These are phyloP conservation scores for Globomyces sp. DNA, from an alignment of 371 early-diverging fungal genomes.

Conservation along the genomic window DNA sequence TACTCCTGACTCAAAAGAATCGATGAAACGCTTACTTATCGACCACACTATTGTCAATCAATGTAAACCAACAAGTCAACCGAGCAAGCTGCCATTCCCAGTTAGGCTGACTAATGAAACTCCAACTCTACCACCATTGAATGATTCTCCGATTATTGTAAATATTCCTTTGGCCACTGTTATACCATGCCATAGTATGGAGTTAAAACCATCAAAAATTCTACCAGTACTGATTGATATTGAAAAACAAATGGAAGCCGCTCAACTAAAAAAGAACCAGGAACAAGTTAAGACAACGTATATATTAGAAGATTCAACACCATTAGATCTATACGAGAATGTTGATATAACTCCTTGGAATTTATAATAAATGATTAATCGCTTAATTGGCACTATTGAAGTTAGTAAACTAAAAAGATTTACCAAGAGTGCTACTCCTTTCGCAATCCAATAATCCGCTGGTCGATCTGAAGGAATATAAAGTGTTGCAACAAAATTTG, in stretches of 20 bases:
- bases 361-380: conserved; percentile 19
- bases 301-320: not conserved
- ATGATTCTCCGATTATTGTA: too few relatives aligned
- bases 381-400: conserved; percentile 28
- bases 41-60: too few relatives aligned
- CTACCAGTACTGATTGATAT: too few relatives aligned
- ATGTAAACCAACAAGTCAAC: too few relatives aligned
- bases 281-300: not conserved
- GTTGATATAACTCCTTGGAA: conserved; percentile 9
- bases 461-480: conserved; percentile 45
- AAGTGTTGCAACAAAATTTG: conserved; percentile 52
- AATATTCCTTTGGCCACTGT: too few relatives aligned
- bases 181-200: too few relatives aligned
- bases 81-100: too few relatives aligned
- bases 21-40: too few relatives aligned
- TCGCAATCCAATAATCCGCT: conserved; percentile 53
- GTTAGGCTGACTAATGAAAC: too few relatives aligned
- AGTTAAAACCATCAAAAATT: too few relatives aligned
- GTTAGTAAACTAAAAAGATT: conserved; percentile 16
- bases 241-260: not conserved
- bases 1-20: too few relatives aligned
- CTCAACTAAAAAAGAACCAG: not conserved
- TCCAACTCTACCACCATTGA: too few relatives aligned
- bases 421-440: conserved; percentile 53
- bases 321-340: not conserved